Conservation (phyloP, 2,329 filamentous ascomycete genomes). For the Diaporthe citri region DNA sequence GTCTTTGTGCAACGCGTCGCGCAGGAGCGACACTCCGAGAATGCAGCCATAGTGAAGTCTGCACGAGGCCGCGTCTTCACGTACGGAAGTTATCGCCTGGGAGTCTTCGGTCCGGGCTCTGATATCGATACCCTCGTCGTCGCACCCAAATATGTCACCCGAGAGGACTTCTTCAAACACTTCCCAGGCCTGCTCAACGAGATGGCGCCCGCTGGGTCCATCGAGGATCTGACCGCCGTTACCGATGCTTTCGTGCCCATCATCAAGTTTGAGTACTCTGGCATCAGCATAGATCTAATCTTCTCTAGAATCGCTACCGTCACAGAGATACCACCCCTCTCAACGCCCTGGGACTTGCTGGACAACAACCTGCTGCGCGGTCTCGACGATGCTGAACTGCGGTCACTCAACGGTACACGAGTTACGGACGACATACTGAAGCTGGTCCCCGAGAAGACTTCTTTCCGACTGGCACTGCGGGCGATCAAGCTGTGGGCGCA, state of each 20-base stretch:
- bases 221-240: conserved; percentile 87
- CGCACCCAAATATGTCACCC: conserved; percentile 87
- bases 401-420: conserved; percentile 92
- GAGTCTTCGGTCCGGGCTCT: conserved; percentile 93
- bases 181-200: conserved; percentile 85
- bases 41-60: conserved; percentile 82
- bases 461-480: conserved; percentile 88
- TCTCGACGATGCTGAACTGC: conserved; percentile 86
- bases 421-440: conserved; percentile 93
- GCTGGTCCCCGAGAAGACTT: conserved; percentile 88
- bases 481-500: conserved; percentile 98
- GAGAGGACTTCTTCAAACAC: conserved; percentile 91
- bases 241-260: conserved; percentile 95
- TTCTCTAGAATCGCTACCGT: conserved; percentile 81
- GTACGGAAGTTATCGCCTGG: conserved; percentile 94
- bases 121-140: conserved; percentile 98
- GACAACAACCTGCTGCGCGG: conserved; percentile 89
- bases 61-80: conserved; percentile 95
- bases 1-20: conserved; percentile 90
- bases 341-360: conserved; percentile 67
- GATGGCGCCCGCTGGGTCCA: conserved; percentile 82
- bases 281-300: conserved; percentile 95
- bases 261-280: conserved; percentile 93
- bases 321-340: conserved; percentile 74
- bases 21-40: conserved; percentile 76